These are phyloP conservation scores for Cryptococcus deneoformans DNA, from an alignment of 1,284 basidiomycete species.

Conservation along the genomic window DNA sequence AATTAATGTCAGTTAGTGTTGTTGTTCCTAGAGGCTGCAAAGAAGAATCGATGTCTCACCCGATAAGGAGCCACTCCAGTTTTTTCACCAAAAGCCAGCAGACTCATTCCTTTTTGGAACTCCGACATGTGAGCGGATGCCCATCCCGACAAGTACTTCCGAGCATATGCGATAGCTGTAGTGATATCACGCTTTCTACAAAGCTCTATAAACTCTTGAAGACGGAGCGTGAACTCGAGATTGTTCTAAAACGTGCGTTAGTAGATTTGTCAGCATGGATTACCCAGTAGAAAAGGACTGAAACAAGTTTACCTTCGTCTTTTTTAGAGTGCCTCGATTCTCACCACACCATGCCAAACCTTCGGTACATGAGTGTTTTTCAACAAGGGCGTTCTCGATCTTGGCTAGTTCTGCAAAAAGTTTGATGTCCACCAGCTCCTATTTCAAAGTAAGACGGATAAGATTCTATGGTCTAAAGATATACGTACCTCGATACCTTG, in stretches of 20 bases:
- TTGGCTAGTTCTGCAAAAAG: constrained; percentile 82
- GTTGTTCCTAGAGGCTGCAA: no score
- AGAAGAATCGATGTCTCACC: constrained; percentile 25
- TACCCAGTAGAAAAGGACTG: not conserved
- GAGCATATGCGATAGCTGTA: constrained; percentile 81
- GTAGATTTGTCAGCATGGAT: not conserved
- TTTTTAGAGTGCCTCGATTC: constrained; percentile 87
- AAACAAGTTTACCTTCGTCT: constrained; percentile 66
- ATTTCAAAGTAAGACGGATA: not conserved
- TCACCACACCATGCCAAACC: constrained; percentile 95
- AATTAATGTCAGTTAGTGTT: not conserved
- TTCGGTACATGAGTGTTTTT: constrained; percentile 72
- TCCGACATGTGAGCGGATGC: constrained; percentile 72
- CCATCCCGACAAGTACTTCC: constrained; percentile 79
- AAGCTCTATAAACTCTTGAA: constrained; percentile 96
- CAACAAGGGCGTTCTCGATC: constrained; percentile 73
- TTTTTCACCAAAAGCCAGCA: constrained; percentile 64
- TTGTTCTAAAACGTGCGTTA: constrained; percentile 62
- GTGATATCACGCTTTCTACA: constrained; percentile 63
- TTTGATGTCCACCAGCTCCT: constrained; percentile 86
- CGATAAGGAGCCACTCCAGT: constrained; percentile 45
- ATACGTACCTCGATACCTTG: constrained; percentile 40
- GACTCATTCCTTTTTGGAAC: constrained; percentile 70
- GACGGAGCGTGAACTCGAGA: constrained; percentile 89
- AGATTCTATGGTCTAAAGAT: not conserved